These are phyloP conservation scores for Nemania sp. DNA, from an alignment of 2,329 filamentous ascomycete species.

Conservation along the genomic window DNA sequence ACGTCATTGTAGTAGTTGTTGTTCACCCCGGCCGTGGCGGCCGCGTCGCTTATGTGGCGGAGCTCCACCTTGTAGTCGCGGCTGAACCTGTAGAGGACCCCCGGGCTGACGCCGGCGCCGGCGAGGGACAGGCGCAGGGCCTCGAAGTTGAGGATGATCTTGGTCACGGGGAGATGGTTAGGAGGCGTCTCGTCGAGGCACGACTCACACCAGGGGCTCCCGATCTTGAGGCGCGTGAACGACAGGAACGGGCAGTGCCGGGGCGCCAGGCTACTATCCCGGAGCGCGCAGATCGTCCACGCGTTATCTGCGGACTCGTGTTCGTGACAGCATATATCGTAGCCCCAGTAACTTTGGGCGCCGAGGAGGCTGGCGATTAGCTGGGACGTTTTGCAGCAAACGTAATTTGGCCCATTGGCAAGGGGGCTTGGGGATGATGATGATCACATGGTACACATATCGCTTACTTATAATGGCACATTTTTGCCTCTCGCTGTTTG, in stretches of 20 bases:
- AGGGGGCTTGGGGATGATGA: neutral
- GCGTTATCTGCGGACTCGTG: neutral
- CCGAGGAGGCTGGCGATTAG: neutral
- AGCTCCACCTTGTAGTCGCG: neutral
- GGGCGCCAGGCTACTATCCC: neutral
- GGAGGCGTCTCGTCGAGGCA: constrained; percentile 16
- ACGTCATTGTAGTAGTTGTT: constrained; percentile 21
- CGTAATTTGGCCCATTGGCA: neutral
- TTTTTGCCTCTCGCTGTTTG: constrained; percentile 1
- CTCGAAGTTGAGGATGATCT: constrained; percentile 2
- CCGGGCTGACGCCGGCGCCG: neutral
- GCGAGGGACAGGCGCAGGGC: neutral
- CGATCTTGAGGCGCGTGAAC: constrained; percentile 2
- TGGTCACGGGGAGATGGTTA: constrained; percentile 5
- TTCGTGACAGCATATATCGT: constrained; percentile 13
- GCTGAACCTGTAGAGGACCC: neutral
- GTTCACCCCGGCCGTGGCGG: neutral
- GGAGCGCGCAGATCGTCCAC: neutral
- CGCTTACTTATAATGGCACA: constrained; percentile 17
- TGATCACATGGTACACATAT: neutral
- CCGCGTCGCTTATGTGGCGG: constrained; percentile 1
- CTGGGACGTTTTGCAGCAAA: neutral
- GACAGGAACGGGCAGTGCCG: constrained; percentile 4
- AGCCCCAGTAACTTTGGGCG: constrained; percentile 14
- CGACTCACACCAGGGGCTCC: constrained; percentile 5